Evolutionary conservation across 2,329 filamentous ascomycete species (phyloP).

Genomic region (Sclerotinia sclerotiorum): DNA sequence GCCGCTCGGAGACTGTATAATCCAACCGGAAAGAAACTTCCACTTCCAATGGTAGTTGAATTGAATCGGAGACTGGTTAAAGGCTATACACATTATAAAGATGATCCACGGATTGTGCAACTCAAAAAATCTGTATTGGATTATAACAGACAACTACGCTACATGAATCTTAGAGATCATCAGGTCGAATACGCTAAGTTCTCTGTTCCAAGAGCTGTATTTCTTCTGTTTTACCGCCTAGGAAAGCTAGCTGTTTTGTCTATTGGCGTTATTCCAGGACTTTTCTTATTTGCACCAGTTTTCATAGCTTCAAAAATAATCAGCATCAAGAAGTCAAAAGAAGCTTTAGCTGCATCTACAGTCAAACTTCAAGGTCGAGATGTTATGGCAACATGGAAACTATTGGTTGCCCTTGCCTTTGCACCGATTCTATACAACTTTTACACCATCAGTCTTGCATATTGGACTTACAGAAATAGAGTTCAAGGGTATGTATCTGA

Average conservation of each 20-base stretch:
- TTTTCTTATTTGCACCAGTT: slow-evolving; percentile 82
- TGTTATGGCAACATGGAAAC: slow-evolving; percentile 90
- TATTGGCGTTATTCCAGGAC: slow-evolving; percentile 78
- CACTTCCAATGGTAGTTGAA: slow-evolving; percentile 50
- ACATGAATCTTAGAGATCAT: slow-evolving; percentile 28
- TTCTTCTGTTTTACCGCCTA: slow-evolving; percentile 77
- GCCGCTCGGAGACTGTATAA: slow-evolving; percentile 92
- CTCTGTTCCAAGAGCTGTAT: slow-evolving; percentile 56
- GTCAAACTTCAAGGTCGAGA: slow-evolving; percentile 87
- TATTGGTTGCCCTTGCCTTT: slow-evolving; percentile 76
- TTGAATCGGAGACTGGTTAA: slow-evolving; percentile 86
- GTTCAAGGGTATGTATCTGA: slow-evolving; percentile 78
- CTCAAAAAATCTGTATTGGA: slow-evolving; percentile 26
- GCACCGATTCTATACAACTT: slow-evolving; percentile 79
- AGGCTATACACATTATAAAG: slow-evolving; percentile 61
- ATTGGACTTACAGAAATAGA: slow-evolving; percentile 78
- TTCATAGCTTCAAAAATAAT: slow-evolving; percentile 82
- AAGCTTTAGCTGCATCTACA: slow-evolving; percentile 79
- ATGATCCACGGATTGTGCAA: slow-evolving; percentile 26
- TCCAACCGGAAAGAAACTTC: slow-evolving; percentile 54
- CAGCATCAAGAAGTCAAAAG: slow-evolving; percentile 68
- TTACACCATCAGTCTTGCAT: slow-evolving; percentile 72
- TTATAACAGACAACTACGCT: slow-evolving; percentile 63
- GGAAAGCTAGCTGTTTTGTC: slow-evolving; percentile 73
- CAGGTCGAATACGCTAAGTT: slow-evolving; percentile 46